Conservation (phyloP, 495 filamentous ascomycete genomes). For the Daldinia vernicosa region DNA sequence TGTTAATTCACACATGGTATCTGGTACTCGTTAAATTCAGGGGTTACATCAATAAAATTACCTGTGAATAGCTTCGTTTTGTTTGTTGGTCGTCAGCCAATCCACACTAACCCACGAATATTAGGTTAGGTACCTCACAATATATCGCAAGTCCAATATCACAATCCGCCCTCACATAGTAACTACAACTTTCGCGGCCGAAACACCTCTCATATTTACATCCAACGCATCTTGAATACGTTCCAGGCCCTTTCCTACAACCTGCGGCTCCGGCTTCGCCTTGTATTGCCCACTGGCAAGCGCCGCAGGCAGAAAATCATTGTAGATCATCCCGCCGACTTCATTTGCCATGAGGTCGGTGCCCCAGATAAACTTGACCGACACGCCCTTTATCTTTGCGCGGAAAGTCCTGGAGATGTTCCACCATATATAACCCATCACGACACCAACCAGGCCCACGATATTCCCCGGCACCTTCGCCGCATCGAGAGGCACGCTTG, state of each 20-base stretch:
- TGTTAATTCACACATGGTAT: too few species aligned
- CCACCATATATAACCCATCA: neutral
- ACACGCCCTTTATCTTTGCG: constrained; percentile 22
- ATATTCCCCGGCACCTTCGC: neutral
- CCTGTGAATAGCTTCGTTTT: too few species aligned
- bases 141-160: neutral
- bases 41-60: too few species aligned
- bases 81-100: too few species aligned
- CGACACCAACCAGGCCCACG: neutral
- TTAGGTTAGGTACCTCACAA: too few species aligned
- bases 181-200: constrained; percentile 59
- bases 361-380: constrained; percentile 20
- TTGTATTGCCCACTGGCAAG: constrained; percentile 43
- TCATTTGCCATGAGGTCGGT: neutral
- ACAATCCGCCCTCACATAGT: neutral
- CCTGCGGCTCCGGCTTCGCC: constrained; percentile 45
- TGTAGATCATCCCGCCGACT: constrained; percentile 10
- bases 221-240: constrained; percentile 54
- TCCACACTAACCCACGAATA: too few species aligned
- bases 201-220: constrained; percentile 50
- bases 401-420: neutral
- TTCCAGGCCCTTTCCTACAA: constrained; percentile 53
- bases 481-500: neutral
- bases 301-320: constrained; percentile 49
- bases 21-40: too few species aligned